Base-by-base conservation (phyloP, 305 asterid species). In the Fraxinus xanthoxyloides region DNA sequence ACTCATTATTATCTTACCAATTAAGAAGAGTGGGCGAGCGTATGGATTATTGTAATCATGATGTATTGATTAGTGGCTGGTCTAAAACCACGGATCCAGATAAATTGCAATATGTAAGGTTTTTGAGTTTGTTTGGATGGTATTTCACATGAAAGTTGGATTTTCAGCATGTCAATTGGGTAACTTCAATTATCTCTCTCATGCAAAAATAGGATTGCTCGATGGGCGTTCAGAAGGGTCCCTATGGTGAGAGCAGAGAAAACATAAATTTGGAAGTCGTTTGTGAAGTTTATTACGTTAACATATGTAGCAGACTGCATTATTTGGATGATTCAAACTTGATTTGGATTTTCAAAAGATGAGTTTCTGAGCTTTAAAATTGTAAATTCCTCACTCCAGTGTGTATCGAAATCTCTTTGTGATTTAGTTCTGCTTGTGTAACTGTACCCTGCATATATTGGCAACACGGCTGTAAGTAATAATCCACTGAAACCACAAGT, bases 301-400 rank as follows among this genome's bases (percentile, higher is more conserved):
- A 31, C 48, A 34, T 17, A 34, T n/a, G 21, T n/a, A 34, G 48
- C 76, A n/a, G 21, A 72, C 76, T 72, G 32, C 48, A 7, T 72
- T 72, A 32, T 72, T 31, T 34, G 56, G 51, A 65, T 76, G 70
- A 43, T 79, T 40, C 70, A 70, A 81, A 32, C 79, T 65, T 69
- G 81, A 72, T 79, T 81, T 46, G 59, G 75, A 78, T 82, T 79
- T 21, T 65, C 80, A 76, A 15, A 67, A 76, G 78, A 76, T 76
- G 80, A 77, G 75, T 34, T 79, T 65, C 77, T 65, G 70, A 77
- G 24, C 77, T 38, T 30, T 21, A 21, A 59, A 59, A 24, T 23
- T 61, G 8, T 61, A 61, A 61, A 61, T 61, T 61, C 32, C 72
- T 61, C 72, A 23, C 17, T 23, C 72, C 32, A 3, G 72, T 61